Evolutionary conservation across 2,329 filamentous ascomycete genomes (phyloP).

Genomic region (Penicillium sclerotigenum): DNA sequence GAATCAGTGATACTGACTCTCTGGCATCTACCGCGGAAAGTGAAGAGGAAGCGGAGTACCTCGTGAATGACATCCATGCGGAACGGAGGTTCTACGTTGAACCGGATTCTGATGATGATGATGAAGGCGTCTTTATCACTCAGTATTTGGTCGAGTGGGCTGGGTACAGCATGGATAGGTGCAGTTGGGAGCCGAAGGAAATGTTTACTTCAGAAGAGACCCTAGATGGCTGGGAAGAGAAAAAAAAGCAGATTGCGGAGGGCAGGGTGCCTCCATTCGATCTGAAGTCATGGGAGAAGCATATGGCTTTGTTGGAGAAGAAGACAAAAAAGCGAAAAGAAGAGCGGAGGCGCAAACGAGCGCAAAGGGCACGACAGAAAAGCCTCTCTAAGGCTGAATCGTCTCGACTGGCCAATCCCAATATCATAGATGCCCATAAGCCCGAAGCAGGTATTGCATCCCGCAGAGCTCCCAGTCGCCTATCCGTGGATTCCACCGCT

Average conservation of each 20-base stretch:
- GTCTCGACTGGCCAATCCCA: not conserved
- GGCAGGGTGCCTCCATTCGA: constrained; percentile 34
- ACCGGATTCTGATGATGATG: constrained; percentile 12
- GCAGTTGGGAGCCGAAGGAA: constrained; percentile 53
- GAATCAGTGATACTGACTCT: constrained; percentile 50
- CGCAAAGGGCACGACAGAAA: not conserved
- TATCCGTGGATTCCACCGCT: not conserved
- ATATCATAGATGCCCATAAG: not conserved
- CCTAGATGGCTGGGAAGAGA: constrained; percentile 42
- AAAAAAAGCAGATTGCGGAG: constrained; percentile 31
- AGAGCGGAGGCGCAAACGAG: not conserved
- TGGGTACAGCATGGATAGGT: constrained; percentile 55
- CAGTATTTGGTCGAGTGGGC: constrained; percentile 64
- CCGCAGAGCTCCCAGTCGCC: not conserved
- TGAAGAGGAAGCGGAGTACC: constrained; percentile 50
- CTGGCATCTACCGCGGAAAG: constrained; percentile 52
- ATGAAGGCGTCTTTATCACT: constrained; percentile 20
- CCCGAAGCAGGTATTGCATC: not conserved
- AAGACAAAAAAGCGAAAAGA: not conserved
- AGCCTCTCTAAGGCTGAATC: not conserved
- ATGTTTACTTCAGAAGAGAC: constrained; percentile 40
- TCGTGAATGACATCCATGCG: constrained; percentile 54
- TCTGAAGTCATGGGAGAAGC: constrained; percentile 30
- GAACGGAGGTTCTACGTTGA: constrained; percentile 33
- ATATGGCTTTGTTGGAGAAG: constrained; percentile 7